Evolutionary conservation across 2,329 filamentous ascomycete genomes (phyloP), one percentile per base, ranked within the genome.

Genomic region (Paradendryphiella salina): DNA sequence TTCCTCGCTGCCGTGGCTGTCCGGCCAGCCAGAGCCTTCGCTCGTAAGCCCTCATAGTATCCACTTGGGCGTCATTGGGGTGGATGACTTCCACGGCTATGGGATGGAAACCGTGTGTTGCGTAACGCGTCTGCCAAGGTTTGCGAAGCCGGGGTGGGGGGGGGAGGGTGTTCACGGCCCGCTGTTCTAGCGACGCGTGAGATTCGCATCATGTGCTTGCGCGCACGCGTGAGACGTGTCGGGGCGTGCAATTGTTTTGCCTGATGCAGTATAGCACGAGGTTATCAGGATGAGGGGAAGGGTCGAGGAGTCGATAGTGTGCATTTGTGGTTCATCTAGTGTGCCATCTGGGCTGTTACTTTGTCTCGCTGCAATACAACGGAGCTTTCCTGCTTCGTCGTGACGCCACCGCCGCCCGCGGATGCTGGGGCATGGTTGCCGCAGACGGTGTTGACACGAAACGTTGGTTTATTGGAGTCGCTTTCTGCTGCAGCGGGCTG

Each of bases 201-300:
- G 13, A 46, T 11, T 18, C 8, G 32, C 33, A 52, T 60, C 59
- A 62, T 50, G 48, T 61, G 60, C 18, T 31, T 38, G 39, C 59
- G 60, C 55, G 60, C 41, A 56, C 61, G 61, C 61, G 61, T 59
- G 57, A 53, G 54, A 61, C 57, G 61, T 52, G 59, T 59, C 42
- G 18, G 31, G 41, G 34, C 48, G 34, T 20, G 48, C 50, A 46
- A 58, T 58, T 33, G 13, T 23, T 13, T 10, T 3, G 15, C 41
- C 37, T 13, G 18, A 49, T 51, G n/a, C 20, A 50, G 52, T 21
- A 36, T 37, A 39, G 40, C 33, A 23, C 5, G 10, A 50, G 42
- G 33, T 31, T 38, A 13, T 33, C 23, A 36, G 28, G n/a, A 7
- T 23, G 40, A 45, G 33, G 46, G 46, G 33, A 35, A 23, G 20